Evolutionary conservation across 2,329 filamentous ascomycete genomes (phyloP), one percentile per base, ranked within the genome.

Genomic region (Xylaria sp.): DNA sequence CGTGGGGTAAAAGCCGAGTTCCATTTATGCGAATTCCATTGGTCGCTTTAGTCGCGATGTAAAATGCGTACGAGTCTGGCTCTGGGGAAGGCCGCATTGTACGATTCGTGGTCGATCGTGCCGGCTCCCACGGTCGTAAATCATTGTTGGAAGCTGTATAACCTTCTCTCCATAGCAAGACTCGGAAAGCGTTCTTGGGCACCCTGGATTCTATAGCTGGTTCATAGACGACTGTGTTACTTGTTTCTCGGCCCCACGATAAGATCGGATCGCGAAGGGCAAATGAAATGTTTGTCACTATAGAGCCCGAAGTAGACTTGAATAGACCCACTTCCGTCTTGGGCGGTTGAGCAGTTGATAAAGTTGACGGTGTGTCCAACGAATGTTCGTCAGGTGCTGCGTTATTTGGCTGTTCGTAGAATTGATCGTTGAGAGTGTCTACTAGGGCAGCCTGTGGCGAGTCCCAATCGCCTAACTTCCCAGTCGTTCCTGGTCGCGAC

Each of bases 151-250:
- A 84, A 66, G 93, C 91, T 25, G 64, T 72, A 67, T 91, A 90
- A 12, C 88, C 88, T 0, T 90, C 86, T 64, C 88, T 90, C 86
- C 91, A 94, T 36, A 96, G 88, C 41, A 93, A 84, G 46, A 98
- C 83, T 75, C 92, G 91, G 74, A 97, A 89, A 0, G 93, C 94
- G 71, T 91, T 90, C 77, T 95, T 95, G 1, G 94, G 93, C 43
- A 98, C 89, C 18, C 90, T 90, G 1, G 84, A 86, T 72, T 98
- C 93, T 28, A 83, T 81, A 36, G 80, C 82, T 57, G 90, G 83
- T 0, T 86, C 80, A 75, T 94, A 93, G 2, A 90, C 83, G 36
- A 90, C 81, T 0, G 91, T 95, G 74, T 94, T 94, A 23, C 86
- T 83, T 0, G 81, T 83, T 0, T 88, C 88, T 31, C 95, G 89